Conservation (phyloP, 257 asterid species). For the Datura wrightii region DNA sequence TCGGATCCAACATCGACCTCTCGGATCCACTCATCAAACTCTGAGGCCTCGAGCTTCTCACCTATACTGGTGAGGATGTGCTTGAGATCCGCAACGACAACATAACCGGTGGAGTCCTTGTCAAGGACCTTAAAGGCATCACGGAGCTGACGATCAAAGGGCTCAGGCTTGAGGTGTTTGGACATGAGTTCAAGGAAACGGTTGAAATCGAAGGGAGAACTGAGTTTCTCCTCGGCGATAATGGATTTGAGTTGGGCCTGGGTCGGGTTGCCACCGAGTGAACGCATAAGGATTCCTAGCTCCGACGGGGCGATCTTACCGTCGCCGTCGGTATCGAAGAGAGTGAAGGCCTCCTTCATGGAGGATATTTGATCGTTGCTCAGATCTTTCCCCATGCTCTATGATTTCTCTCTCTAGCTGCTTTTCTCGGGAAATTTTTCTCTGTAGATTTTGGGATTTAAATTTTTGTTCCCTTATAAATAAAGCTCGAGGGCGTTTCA, state of each 20-base stretch:
- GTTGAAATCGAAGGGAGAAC: slow-evolving; percentile 72
- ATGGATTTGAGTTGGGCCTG: slow-evolving; percentile 86
- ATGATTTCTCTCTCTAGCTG: slow-evolving; percentile 18
- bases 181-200: slow-evolving; percentile 84
- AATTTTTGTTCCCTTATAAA: background rate
- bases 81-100: slow-evolving; percentile 88
- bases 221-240: slow-evolving; percentile 71
- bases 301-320: slow-evolving; percentile 94
- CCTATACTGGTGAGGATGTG: slow-evolving; percentile 89
- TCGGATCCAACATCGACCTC: slow-evolving; percentile 97
- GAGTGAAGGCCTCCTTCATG: slow-evolving; percentile 90
- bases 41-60: slow-evolving; percentile 89
- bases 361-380: slow-evolving; percentile 83
- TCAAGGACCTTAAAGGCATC: slow-evolving; percentile 97
- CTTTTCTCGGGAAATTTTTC: background rate
- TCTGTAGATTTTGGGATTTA: slow-evolving; percentile 4
- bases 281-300: slow-evolving; percentile 91
- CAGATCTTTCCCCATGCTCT: slow-evolving; percentile 83
- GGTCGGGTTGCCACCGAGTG: slow-evolving; percentile 96
- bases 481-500: background rate
- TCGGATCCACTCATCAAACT: slow-evolving; percentile 98
- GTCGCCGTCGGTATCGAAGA: slow-evolving; percentile 91
- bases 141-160: slow-evolving; percentile 93
- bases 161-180: slow-evolving; percentile 93
- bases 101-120: slow-evolving; percentile 77